Base-by-base conservation (phyloP, 1,284 basidiomycete genomes). In the Cerrena zonata region DNA sequence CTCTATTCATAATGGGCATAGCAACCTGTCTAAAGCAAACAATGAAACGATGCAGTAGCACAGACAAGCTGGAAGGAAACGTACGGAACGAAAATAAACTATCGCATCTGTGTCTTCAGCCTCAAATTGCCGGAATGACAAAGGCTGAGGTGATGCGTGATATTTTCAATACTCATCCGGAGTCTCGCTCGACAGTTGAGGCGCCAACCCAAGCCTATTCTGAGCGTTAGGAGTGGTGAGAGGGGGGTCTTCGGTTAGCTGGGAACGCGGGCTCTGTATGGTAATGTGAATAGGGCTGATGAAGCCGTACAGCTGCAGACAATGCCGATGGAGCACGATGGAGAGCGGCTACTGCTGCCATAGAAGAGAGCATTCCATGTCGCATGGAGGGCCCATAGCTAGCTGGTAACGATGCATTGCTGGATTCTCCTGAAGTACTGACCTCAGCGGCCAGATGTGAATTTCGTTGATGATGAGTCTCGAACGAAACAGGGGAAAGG, bases 331-430 rank as follows among this genome's bases (percentile, higher is more conserved):
- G 37, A 19, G 24, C 12, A 5, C 46, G 30, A 5, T 30, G 46
- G 7, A 41, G 44, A 15, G n/a, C n/a, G n/a, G n/a, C n/a, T n/a
- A n/a, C n/a, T n/a, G n/a, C n/a, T n/a, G 36, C 41, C 60, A 68
- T 64, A 5, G 84, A 84, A 3, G 75, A 71, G 39, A 85, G 61
- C 41, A 80, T 69, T 37, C 81, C n/a, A n/a, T n/a, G 72, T 24
- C 83, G 74, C 30, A 72, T 79, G 34, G 73, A 76, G 7, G 81
- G 78, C 0, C 82, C 82, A 59, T 82, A 84, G 61, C 79, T 82
- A 39, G 83, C 65, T 12, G 54, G 45, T 21, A 50, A 43, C 15
- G 54, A 52, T 2, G 50, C 51, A 7, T 34, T 7, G 15, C 7
- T 15, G 15, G 7, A 7, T 34, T 34, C 30, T 34, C 30, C 30